Evolutionary conservation across 257 asterid genomes (phyloP), one percentile per base, ranked within the genome.

Genomic region (Misopates orontium): DNA sequence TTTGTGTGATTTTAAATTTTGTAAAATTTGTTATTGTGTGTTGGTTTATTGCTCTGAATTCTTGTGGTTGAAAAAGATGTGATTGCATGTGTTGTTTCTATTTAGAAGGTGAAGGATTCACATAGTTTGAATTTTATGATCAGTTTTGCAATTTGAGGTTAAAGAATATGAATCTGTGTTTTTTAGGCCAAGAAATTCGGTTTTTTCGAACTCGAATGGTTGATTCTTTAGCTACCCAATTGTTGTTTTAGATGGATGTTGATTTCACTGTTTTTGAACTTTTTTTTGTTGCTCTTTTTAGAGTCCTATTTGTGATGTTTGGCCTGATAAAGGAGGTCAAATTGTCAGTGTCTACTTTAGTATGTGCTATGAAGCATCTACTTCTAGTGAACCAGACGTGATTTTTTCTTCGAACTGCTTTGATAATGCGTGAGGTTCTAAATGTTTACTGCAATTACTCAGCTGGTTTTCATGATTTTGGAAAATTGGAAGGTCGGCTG

Each of bases 81-180:
- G 40, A 48, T 68, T 19, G 50, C n/a, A n/a, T n/a, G n/a, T n/a
- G n/a, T n/a, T n/a, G 50, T 70, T 62, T 61, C 39, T 65, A 76
- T 68, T 32, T 44, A 20, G 23, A 40, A 54, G 60, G 69, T 54
- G 60, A 54, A 63, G 75, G 76, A 76, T 55, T 61, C 71, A 61
- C 70, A 24, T 15, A 50, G 68, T 66, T 77, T 65, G 54, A 45
- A 28, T 2, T n/a, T n/a, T n/a, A 53, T 54, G 17, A 7, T 65
- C 40, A 39, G 49, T 57, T 57, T 52, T 67, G 23, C 64, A 48
- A 20, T 57, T 71, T 58, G 13, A 49, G 54, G 16, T 52, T 22
- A 51, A 66, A 18, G 45, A 28, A 7, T 28, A 28, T 7, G 3
- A 28, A 18, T 36, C 64, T 22, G 36, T 56, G 55, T 64, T 56